phyloP scores from a whole-genome alignment of 208 protist genomes.

The Wallacemonas sp. region DNA sequence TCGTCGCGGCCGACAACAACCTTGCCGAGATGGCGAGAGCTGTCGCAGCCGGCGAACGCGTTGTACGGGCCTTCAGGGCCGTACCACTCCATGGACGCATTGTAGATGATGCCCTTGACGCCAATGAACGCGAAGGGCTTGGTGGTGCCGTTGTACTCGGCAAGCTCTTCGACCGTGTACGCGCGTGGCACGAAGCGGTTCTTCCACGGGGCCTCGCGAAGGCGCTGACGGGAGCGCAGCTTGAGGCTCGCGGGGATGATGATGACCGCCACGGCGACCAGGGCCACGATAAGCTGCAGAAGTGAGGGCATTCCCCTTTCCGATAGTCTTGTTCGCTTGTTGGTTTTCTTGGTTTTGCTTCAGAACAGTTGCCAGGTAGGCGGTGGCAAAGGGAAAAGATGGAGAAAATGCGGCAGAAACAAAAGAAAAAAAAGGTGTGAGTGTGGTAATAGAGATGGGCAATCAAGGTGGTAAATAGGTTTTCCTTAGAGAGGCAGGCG shows the following conservation, averaged over 20 bases:
- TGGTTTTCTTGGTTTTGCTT: background rate
- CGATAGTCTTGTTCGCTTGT: background rate
- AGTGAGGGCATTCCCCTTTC: background rate
- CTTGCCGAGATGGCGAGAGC: constrained; percentile 86
- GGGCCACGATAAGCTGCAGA: constrained; percentile 24
- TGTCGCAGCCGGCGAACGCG: constrained; percentile 85
- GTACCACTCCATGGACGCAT: constrained; percentile 75
- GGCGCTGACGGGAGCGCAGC: constrained; percentile 38
- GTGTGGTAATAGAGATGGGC: background rate
- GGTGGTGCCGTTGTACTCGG: constrained; percentile 67
- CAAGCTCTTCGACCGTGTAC: constrained; percentile 82
- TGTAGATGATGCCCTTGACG: constrained; percentile 89
- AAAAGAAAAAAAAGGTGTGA: background rate
- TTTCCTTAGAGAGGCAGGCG: no score
- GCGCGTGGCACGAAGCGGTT: constrained; percentile 66
- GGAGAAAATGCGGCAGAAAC: no score
- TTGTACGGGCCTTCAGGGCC: constrained; percentile 78
- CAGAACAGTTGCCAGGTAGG: background rate
- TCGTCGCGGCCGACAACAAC: constrained; percentile 77
- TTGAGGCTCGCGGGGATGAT: constrained; percentile 27
- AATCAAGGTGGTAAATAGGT: background rate
- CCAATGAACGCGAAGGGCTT: constrained; percentile 74
- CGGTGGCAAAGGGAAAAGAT: no score
- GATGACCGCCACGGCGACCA: constrained; percentile 26
- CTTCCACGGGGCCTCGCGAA: constrained; percentile 43